These are phyloP conservation scores for Boeremia exigua DNA, from an alignment of 2,329 filamentous ascomycete genomes.

Conservation along the genomic window DNA sequence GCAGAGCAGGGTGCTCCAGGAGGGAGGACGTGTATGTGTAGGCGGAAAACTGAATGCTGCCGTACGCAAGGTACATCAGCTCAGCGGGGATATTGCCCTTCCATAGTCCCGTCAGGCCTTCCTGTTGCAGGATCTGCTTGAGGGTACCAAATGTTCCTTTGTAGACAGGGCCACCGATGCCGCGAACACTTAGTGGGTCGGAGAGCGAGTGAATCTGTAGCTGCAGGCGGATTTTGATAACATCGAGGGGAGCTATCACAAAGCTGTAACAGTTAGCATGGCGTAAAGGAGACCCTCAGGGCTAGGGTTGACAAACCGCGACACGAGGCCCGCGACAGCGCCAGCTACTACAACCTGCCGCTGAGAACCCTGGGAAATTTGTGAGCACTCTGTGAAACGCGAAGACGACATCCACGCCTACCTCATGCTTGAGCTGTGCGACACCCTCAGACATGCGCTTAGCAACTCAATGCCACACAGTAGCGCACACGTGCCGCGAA, in stretches of 20 bases:
- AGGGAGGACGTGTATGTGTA: constrained; percentile 78
- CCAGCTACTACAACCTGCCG: constrained; percentile 70
- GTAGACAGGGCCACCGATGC: constrained; percentile 60
- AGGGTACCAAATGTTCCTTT: constrained; percentile 80
- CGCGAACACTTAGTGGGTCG: constrained; percentile 67
- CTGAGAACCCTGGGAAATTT: constrained; percentile 63
- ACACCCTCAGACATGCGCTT: constrained; percentile 69
- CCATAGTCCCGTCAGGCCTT: constrained; percentile 88
- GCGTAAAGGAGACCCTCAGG: background rate
- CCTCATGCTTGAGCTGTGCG: constrained; percentile 73
- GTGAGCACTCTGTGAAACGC: constrained; percentile 18
- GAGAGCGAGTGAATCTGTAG: constrained; percentile 86
- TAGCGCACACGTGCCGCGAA: constrained; percentile 25
- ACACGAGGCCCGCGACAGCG: constrained; percentile 81
- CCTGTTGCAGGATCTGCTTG: constrained; percentile 75
- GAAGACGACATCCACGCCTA: constrained; percentile 37
- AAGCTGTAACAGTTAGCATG: constrained; percentile 65
- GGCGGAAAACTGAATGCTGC: constrained; percentile 84
- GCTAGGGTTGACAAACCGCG: constrained; percentile 64
- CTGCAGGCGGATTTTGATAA: constrained; percentile 97
- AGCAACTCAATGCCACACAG: constrained; percentile 30
- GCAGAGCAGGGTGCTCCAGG: constrained; percentile 60
- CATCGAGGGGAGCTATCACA: constrained; percentile 92
- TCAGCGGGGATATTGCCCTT: constrained; percentile 98
- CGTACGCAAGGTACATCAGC: constrained; percentile 90